These are phyloP conservation scores for Naganishia vishniacii DNA, from an alignment of 768 basidiomycete species.

Conservation along the genomic window DNA sequence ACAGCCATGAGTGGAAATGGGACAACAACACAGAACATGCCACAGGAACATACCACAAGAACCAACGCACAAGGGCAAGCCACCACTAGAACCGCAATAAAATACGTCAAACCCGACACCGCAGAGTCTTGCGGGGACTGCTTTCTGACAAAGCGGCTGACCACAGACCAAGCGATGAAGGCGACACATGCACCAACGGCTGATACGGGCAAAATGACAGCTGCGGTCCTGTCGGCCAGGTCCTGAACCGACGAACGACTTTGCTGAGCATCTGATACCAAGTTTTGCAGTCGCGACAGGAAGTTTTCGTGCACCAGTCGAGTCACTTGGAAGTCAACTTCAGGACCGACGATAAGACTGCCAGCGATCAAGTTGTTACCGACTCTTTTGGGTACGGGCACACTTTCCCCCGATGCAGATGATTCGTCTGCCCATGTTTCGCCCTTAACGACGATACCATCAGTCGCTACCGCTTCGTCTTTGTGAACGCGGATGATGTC, in stretches of 20 bases:
- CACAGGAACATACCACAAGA: background rate
- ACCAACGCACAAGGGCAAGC: constrained; percentile 2
- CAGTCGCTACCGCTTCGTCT: background rate
- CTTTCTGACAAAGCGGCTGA: background rate
- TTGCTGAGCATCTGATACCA: background rate
- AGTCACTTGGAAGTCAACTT: background rate
- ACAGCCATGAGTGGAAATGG: background rate
- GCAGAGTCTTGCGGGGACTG: background rate
- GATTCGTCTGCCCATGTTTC: constrained; percentile 1
- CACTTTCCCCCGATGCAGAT: background rate
- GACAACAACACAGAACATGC: background rate
- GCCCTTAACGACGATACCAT: background rate
- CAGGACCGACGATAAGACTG: background rate
- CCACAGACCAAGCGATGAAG: background rate
- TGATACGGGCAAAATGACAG: background rate
- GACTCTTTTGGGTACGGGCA: constrained; percentile 2
- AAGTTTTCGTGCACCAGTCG: constrained; percentile 4
- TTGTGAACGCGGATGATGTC: background rate
- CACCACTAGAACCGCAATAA: constrained; percentile 1
- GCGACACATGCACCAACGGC: background rate
- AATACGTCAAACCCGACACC: background rate
- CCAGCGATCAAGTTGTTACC: background rate
- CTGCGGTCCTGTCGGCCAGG: background rate
- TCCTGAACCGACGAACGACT: background rate
- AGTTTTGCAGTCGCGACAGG: background rate